A percentile compares a stretch with the other conserved stretches of the same genome.
These are phyloP conservation scores for Cicer pinnatifidum DNA, from an alignment of 306 rosid genomes.

Conservation along the genomic window DNA sequence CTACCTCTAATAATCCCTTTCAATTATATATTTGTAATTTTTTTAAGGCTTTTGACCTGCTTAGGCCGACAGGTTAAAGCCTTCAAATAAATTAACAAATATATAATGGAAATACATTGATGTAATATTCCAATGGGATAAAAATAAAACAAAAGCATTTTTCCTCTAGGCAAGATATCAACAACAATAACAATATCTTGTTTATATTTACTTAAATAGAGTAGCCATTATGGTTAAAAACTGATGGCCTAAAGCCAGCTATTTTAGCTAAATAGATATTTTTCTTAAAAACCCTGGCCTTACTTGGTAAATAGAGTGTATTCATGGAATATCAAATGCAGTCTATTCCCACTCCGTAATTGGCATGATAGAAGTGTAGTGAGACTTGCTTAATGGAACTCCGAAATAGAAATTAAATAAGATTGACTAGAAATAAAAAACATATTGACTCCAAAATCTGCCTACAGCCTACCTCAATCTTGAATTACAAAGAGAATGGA, in stretches of 20 bases:
- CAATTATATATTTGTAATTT: constrained; percentile 1
- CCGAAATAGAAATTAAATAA: background rate
- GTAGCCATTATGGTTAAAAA: background rate
- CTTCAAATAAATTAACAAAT: constrained; percentile 4
- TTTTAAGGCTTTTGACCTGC: background rate
- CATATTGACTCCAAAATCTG: constrained; percentile 6
- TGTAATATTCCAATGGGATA: background rate
- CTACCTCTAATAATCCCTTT: background rate
- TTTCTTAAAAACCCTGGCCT: background rate
- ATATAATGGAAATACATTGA: background rate
- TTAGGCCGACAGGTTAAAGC: background rate
- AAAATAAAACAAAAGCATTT: background rate
- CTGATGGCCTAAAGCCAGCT: background rate
- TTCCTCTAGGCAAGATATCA: background rate
- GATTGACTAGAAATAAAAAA: constrained; percentile 4
- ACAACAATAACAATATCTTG: background rate
- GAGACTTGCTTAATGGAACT: background rate
- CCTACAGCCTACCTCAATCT: background rate
- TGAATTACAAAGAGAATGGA: background rate
- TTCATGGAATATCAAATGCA: background rate
- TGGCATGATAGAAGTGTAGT: background rate
- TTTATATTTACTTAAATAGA: background rate
- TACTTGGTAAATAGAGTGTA: background rate
- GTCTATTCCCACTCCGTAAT: background rate
- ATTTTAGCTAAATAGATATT: background rate